Evolutionary conservation across 208 protist genomes (phyloP).

Genomic region (Crithidia mellificae): DNA sequence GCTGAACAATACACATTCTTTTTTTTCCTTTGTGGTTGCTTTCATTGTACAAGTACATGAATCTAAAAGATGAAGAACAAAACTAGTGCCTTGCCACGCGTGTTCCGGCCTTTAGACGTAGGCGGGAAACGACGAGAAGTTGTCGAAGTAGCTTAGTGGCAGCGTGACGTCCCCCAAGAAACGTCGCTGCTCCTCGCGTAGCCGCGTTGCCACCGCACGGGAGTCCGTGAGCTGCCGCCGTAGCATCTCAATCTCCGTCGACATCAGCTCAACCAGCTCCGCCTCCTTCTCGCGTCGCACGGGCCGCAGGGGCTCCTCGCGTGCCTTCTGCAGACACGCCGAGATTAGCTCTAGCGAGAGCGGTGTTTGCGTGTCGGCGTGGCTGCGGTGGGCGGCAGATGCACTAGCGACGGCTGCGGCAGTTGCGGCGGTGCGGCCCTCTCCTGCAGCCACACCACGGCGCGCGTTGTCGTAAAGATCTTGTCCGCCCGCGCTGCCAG

Average conservation of each 20-base stretch:
- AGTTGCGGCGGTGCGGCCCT: no score
- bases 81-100: no score
- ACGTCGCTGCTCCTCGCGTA: slow-evolving; percentile 49
- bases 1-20: not conserved
- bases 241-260: slow-evolving; percentile 41
- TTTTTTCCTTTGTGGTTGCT: not conserved
- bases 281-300: slow-evolving; percentile 30
- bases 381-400: not conserved
- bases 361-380: slow-evolving; percentile 42
- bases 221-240: slow-evolving; percentile 34
- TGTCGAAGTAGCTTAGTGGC: slow-evolving; percentile 29
- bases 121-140: slow-evolving; percentile 3
- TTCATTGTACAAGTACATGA: no score
- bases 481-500: no score
- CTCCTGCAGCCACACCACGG: not conserved
- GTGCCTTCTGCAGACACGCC: slow-evolving; percentile 6
- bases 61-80: no score
- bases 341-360: slow-evolving; percentile 41
- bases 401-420: not conserved
- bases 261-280: slow-evolving; percentile 43
- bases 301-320: slow-evolving; percentile 14
- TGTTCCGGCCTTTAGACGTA: slow-evolving; percentile 1
- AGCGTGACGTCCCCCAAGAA: slow-evolving; percentile 54
- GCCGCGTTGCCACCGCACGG: slow-evolving; percentile 25
- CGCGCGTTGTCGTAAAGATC: not conserved